Percentiles rank a stretch among this genome's conserved stretches.
phyloP scores from a whole-genome alignment of 2,329 filamentous ascomycete species.

The Mollisia scopiformis region DNA sequence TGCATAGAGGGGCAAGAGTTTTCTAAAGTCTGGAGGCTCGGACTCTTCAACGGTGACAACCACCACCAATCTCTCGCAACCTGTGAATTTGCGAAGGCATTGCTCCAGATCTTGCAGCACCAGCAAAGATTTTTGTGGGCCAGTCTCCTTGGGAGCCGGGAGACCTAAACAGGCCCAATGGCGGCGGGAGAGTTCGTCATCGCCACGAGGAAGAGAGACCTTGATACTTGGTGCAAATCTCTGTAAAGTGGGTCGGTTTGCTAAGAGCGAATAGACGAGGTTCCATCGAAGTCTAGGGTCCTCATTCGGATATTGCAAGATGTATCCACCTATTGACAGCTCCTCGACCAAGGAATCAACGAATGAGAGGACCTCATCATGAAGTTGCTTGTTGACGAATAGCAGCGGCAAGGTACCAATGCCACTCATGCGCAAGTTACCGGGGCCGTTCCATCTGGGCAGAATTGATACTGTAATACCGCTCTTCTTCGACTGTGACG shows the following conservation, averaged over 20 bases:
- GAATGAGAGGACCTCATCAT: constrained; percentile 15
- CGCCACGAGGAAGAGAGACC: constrained; percentile 11
- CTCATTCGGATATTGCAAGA: constrained; percentile 18
- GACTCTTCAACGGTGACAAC: constrained; percentile 11
- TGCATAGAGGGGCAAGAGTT: constrained; percentile 14
- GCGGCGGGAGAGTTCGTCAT: constrained; percentile 5
- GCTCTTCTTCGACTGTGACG: not conserved
- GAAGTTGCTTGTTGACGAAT: constrained; percentile 21
- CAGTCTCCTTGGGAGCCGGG: not conserved
- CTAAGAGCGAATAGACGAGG: constrained; percentile 12
- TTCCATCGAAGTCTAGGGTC: constrained; percentile 16
- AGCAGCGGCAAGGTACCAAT: constrained; percentile 20
- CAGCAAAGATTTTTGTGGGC: constrained; percentile 8
- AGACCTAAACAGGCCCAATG: constrained; percentile 4
- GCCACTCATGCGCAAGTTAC: constrained; percentile 7
- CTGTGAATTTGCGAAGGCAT: constrained; percentile 13
- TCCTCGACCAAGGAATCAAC: constrained; percentile 18
- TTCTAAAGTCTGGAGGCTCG: constrained; percentile 16
- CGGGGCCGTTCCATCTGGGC: constrained; percentile 9
- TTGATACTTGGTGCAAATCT: constrained; percentile 14
- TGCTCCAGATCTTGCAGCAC: constrained; percentile 16
- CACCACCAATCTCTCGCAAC: constrained; percentile 6
- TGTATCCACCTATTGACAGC: constrained; percentile 18
- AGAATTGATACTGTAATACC: constrained; percentile 2
- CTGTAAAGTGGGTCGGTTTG: constrained; percentile 4